A percentile compares a stretch with the other conserved stretches of the same genome.
Evolutionary conservation across 305 asterid genomes (phyloP).

Genomic region (Fraxinus xanthoxyloides): DNA sequence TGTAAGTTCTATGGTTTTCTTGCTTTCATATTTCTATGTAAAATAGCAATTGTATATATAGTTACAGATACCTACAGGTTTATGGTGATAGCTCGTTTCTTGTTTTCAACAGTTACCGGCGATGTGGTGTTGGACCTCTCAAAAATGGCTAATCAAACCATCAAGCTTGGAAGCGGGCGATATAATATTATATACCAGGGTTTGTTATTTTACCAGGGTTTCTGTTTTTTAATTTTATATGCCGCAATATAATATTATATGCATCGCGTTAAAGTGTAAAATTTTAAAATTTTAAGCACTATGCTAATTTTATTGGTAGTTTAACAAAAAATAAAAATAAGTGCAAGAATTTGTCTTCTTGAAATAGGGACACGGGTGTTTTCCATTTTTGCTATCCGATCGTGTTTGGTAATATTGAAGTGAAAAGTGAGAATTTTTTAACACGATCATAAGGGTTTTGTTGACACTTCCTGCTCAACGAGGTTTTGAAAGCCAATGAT

Average conservation of each 20-base stretch:
- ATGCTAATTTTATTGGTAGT: neutral
- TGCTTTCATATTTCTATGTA: neutral
- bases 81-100: neutral
- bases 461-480: neutral
- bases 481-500: neutral
- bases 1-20: conserved; percentile 24
- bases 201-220: conserved; percentile 34
- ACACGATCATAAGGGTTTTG: neutral
- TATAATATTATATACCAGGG: too few relatives aligned
- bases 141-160: conserved; percentile 54
- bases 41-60: neutral
- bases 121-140: conserved; percentile 87
- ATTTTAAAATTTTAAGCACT: neutral
- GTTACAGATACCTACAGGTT: neutral
- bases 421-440: neutral
- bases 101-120: conserved; percentile 63
- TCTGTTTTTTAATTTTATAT: neutral
- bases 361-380: neutral
- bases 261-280: neutral
- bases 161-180: conserved; percentile 88
- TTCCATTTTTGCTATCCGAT: neutral
- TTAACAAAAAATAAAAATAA: neutral
- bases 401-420: neutral
- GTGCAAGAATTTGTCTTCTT: neutral
- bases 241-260: neutral